Evolutionary conservation across 2,329 filamentous ascomycete genomes (phyloP).

Genomic region (Colletotrichum magnum): DNA sequence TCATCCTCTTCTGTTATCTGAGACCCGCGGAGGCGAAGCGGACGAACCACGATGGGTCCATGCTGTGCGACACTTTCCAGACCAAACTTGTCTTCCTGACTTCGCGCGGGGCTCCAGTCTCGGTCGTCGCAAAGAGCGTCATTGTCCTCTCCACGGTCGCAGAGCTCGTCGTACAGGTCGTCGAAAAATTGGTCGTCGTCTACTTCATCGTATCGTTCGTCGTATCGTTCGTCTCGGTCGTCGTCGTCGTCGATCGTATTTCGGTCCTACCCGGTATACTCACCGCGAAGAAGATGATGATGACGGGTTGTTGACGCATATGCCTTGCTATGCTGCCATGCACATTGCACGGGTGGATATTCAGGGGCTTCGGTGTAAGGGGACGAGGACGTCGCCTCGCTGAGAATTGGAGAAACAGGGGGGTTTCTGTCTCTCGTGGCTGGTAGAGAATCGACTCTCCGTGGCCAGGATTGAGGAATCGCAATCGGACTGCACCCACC

Average conservation of each 20-base stretch:
- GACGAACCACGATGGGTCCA: conserved; percentile 29
- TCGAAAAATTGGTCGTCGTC: conserved; percentile 45
- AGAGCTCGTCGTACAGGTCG: conserved; percentile 31
- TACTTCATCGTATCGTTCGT: not conserved
- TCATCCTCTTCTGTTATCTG: conserved; percentile 4
- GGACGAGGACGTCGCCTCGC: conserved; percentile 57
- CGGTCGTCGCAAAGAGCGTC: conserved; percentile 38
- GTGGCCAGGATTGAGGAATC: conserved; percentile 58
- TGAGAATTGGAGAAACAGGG: conserved; percentile 49
- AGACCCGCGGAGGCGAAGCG: conserved; percentile 23
- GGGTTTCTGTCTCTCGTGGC: conserved; percentile 48
- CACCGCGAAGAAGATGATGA: conserved; percentile 67
- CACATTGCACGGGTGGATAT: conserved; percentile 47
- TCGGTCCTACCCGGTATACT: conserved; percentile 55
- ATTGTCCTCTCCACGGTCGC: conserved; percentile 23
- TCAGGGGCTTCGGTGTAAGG: conserved; percentile 58
- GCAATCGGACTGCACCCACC: conserved; percentile 79
- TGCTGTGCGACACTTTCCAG: conserved; percentile 25
- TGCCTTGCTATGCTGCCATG: conserved; percentile 52
- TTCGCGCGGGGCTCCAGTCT: conserved; percentile 22
- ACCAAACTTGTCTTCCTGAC: conserved; percentile 25
- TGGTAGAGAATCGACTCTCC: conserved; percentile 59
- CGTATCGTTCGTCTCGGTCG: conserved; percentile 44
- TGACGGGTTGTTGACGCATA: conserved; percentile 47
- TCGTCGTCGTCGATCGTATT: conserved; percentile 38